Evolutionary conservation across 2,329 filamentous ascomycete genomes (phyloP).

Genomic region (Beauveria pseudobassiana): DNA sequence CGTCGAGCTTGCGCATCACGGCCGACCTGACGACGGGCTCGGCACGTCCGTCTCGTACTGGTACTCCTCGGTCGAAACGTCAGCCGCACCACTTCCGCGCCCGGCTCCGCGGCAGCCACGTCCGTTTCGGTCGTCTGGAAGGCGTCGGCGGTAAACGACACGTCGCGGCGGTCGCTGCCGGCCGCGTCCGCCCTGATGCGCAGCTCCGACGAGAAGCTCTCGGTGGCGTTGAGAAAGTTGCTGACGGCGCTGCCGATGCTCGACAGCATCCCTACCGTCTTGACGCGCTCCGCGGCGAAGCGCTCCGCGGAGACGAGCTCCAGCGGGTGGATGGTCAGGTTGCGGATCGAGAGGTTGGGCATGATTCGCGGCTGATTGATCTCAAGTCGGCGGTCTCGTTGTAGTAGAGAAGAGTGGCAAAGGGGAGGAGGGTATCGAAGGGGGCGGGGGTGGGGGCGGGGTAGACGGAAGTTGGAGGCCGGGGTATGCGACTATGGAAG

Average conservation of each 20-base stretch:
- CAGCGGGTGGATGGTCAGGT: slow-evolving; percentile 67
- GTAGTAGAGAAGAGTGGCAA: background rate
- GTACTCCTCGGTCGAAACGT: slow-evolving; percentile 55
- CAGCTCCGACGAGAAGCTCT: slow-evolving; percentile 22
- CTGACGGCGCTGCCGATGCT: slow-evolving; percentile 38
- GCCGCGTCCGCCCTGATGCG: slow-evolving; percentile 51
- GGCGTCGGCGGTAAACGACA: slow-evolving; percentile 56
- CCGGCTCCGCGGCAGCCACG: slow-evolving; percentile 46
- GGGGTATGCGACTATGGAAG: no score
- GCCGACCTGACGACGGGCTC: slow-evolving; percentile 51
- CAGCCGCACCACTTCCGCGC: slow-evolving; percentile 56
- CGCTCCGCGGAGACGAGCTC: slow-evolving; percentile 67
- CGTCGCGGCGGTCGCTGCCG: slow-evolving; percentile 52
- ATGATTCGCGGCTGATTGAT: slow-evolving; percentile 21
- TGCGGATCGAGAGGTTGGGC: slow-evolving; percentile 65
- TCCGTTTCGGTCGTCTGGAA: slow-evolving; percentile 56
- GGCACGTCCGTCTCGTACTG: slow-evolving; percentile 66
- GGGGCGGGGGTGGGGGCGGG: background rate
- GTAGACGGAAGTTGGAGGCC: no score
- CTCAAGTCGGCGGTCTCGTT: no score
- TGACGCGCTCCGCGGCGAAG: slow-evolving; percentile 48
- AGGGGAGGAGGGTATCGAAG: background rate
- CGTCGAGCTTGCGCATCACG: slow-evolving; percentile 47
- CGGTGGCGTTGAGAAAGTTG: slow-evolving; percentile 37
- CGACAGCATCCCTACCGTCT: slow-evolving; percentile 34